These are phyloP conservation scores for Verticillium zaregamsianum DNA, from an alignment of 2,329 filamentous ascomycete genomes.

Conservation along the genomic window DNA sequence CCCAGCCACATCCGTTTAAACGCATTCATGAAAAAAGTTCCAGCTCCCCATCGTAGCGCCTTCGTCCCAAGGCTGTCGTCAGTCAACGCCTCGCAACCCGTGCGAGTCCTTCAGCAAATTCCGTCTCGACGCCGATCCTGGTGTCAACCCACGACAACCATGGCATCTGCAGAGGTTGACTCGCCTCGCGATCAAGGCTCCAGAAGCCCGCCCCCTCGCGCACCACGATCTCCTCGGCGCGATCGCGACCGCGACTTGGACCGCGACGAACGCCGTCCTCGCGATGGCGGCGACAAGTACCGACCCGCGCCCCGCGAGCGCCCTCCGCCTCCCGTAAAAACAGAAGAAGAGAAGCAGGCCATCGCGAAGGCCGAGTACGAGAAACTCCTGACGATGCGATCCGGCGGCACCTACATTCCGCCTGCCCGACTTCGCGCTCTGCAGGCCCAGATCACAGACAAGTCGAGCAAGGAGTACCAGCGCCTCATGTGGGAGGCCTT, in stretches of 20 bases:
- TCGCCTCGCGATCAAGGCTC: conserved; percentile 22
- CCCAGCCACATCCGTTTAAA: background rate
- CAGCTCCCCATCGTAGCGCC: background rate
- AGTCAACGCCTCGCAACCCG: background rate
- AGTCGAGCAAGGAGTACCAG: conserved; percentile 94
- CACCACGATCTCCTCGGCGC: conserved; percentile 10
- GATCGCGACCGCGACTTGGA: conserved; percentile 11
- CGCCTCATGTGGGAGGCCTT: conserved; percentile 98
- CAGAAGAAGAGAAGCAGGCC: conserved; percentile 81
- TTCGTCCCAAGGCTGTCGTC: background rate
- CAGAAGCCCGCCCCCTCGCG: background rate
- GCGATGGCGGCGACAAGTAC: conserved; percentile 41
- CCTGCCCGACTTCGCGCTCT: conserved; percentile 85
- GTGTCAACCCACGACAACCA: conserved; percentile 17
- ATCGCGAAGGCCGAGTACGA: conserved; percentile 90
- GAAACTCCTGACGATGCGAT: conserved; percentile 86
- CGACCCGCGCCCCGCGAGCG: conserved; percentile 31
- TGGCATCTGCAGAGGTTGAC: conserved; percentile 42
- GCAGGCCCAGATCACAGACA: conserved; percentile 96
- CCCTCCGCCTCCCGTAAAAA: conserved; percentile 39
- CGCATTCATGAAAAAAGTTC: background rate
- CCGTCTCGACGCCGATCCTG: background rate
- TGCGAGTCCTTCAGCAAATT: background rate
- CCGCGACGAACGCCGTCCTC: conserved; percentile 26
- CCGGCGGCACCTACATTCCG: conserved; percentile 93